Evolutionary conservation across 371 early-diverging fungal species (phyloP).

Genomic region (Saksenaea vasiformis): DNA sequence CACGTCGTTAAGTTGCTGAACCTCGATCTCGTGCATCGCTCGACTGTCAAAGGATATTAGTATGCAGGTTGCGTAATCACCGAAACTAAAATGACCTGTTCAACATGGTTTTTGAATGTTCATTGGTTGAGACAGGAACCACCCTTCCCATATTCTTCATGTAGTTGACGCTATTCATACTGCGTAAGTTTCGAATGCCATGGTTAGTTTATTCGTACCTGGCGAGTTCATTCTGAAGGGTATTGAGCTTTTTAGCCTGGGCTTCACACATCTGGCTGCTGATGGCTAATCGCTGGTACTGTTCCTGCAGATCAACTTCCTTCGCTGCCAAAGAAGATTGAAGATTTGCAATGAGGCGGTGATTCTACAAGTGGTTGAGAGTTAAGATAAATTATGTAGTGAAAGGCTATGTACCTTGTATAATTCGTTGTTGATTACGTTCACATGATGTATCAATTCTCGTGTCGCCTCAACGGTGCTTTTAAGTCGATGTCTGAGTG

Average conservation of each 20-base stretch:
- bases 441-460: conserved; percentile 15
- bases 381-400: background rate
- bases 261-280: conserved; percentile 22
- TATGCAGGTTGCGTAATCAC: background rate
- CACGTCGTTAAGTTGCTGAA: background rate
- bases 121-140: background rate
- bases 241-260: conserved; percentile 21
- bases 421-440: conserved; percentile 12
- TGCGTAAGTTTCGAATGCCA: background rate
- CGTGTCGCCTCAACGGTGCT: conserved; percentile 26
- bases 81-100: background rate
- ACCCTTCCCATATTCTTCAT: background rate
- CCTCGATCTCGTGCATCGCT: background rate
- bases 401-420: conserved; percentile 17
- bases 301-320: conserved; percentile 32
- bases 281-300: conserved; percentile 18
- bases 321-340: conserved; percentile 29
- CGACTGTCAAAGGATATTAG: background rate
- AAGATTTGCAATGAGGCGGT: conserved; percentile 18
- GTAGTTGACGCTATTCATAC: background rate
- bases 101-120: background rate
- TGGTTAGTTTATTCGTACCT: conserved; percentile 10
- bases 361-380: conserved; percentile 15
- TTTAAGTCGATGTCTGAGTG: conserved; percentile 18
- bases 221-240: conserved; percentile 4